Conservation (phyloP, 2,329 filamentous ascomycete species). For the Ceratocystiopsis sp. region DNA sequence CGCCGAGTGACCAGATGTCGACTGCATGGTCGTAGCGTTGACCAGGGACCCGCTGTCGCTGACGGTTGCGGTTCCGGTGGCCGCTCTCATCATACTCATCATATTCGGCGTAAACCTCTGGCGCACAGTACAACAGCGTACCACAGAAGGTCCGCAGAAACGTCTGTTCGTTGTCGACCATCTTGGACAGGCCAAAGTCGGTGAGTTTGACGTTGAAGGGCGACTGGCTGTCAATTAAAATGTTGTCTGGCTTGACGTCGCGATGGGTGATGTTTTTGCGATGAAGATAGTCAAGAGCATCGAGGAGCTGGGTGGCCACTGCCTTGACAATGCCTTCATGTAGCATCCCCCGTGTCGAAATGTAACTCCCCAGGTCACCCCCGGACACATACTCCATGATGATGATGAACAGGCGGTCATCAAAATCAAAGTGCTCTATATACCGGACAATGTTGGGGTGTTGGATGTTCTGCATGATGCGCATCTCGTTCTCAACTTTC, state of each 20-base stretch:
- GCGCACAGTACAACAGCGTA: constrained; percentile 86
- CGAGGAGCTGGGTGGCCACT: constrained; percentile 61
- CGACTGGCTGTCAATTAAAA: constrained; percentile 56
- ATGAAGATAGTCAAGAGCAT: constrained; percentile 76
- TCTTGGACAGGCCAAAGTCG: constrained; percentile 93
- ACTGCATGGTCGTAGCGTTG: constrained; percentile 79
- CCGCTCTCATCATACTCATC: constrained; percentile 51
- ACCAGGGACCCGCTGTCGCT: constrained; percentile 32
- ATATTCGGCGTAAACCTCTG: constrained; percentile 78
- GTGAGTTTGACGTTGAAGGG: constrained; percentile 80
- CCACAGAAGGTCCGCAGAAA: constrained; percentile 95
- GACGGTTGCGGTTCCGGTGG: constrained; percentile 29
- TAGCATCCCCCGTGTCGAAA: constrained; percentile 44
- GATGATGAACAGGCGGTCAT: constrained; percentile 75
- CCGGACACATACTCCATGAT: constrained; percentile 84
- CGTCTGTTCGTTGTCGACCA: constrained; percentile 75
- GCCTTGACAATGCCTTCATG: constrained; percentile 50
- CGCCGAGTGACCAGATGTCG: constrained; percentile 91
- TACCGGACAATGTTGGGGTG: constrained; percentile 89
- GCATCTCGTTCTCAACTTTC: constrained; percentile 93
- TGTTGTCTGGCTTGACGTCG: constrained; percentile 98
- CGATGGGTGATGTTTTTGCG: constrained; percentile 81
- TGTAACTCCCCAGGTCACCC: constrained; percentile 66
- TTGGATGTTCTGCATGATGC: constrained; percentile 72
- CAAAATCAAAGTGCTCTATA: constrained; percentile 72